phyloP scores from a whole-genome alignment of 2,329 filamentous ascomycete genomes.

The Metarhizium robertsii region DNA sequence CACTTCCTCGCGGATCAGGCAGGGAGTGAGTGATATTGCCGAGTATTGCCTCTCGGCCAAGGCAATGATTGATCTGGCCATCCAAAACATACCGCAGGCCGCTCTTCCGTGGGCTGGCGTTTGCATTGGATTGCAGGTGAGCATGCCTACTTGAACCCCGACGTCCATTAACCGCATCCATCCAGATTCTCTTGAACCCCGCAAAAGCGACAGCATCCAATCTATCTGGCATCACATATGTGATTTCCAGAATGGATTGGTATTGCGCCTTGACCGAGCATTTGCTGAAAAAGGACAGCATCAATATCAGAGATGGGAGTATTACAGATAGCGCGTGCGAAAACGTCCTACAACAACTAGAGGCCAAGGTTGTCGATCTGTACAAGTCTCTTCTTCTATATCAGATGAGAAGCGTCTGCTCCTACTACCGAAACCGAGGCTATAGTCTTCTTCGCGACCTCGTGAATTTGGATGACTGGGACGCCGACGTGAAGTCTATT shows the following conservation, averaged over 20 bases:
- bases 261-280: conserved; percentile 21
- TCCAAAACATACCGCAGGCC: conserved; percentile 22
- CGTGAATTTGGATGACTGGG: conserved; percentile 25
- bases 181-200: conserved; percentile 18
- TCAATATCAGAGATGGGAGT: neutral
- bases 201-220: too few relatives aligned
- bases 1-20: too few relatives aligned
- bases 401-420: conserved; percentile 30
- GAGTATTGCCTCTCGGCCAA: neutral
- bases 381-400: conserved; percentile 30
- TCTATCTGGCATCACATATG: conserved; percentile 12
- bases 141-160: neutral
- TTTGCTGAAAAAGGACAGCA: conserved; percentile 15
- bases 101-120: conserved; percentile 26
- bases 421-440: conserved; percentile 21
- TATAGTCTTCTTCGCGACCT: conserved; percentile 19
- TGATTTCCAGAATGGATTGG: conserved; percentile 26
- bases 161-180: neutral
- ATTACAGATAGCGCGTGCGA: neutral
- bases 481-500: conserved; percentile 5
- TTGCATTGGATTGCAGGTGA: conserved; percentile 23
- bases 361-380: conserved; percentile 22
- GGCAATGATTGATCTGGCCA: conserved; percentile 3
- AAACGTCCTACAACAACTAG: conserved; percentile 14
- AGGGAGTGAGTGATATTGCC: neutral